Evolutionary conservation across 441 rosid genomes (phyloP).

Genomic region (Melastoma candidum): DNA sequence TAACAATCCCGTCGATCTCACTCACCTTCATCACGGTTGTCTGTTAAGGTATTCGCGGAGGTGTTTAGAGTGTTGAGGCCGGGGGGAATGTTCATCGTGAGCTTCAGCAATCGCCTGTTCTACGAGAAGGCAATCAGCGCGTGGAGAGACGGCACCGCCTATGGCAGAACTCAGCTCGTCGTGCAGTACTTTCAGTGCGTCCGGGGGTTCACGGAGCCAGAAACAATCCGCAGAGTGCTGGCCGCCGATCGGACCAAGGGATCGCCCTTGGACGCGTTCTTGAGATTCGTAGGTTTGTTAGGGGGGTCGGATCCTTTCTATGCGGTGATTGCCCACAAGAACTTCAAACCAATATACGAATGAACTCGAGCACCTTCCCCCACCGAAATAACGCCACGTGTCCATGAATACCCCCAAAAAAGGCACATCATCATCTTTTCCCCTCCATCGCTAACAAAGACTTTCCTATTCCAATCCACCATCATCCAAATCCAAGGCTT

Average conservation of each 20-base stretch:
- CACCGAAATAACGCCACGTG: no score
- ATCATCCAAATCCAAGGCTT: no score
- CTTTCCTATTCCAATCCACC: no score
- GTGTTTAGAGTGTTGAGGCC: constrained; percentile 65
- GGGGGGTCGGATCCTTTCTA: constrained; percentile 72
- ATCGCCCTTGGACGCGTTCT: constrained; percentile 39
- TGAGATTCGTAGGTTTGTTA: constrained; percentile 38
- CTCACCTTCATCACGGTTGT: no score
- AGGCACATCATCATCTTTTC: no score
- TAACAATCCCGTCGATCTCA: background rate
- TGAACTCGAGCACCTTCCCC: constrained; percentile 5
- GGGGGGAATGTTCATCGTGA: constrained; percentile 67
- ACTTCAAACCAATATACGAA: constrained; percentile 32
- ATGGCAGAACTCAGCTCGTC: constrained; percentile 56
- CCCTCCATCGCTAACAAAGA: no score
- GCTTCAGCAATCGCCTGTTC: constrained; percentile 87
- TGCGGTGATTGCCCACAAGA: constrained; percentile 11
- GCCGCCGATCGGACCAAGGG: constrained; percentile 16
- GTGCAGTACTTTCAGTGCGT: constrained; percentile 32
- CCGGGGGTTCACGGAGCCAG: constrained; percentile 66
- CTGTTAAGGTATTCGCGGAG: constrained; percentile 57
- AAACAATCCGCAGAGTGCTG: constrained; percentile 43
- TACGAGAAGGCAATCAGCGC: constrained; percentile 72
- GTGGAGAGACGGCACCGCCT: constrained; percentile 81
- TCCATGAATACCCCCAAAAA: no score